Evolutionary conservation across 805 yeast species (phyloP).

Genomic region (Saccharomycopsis sp.): DNA sequence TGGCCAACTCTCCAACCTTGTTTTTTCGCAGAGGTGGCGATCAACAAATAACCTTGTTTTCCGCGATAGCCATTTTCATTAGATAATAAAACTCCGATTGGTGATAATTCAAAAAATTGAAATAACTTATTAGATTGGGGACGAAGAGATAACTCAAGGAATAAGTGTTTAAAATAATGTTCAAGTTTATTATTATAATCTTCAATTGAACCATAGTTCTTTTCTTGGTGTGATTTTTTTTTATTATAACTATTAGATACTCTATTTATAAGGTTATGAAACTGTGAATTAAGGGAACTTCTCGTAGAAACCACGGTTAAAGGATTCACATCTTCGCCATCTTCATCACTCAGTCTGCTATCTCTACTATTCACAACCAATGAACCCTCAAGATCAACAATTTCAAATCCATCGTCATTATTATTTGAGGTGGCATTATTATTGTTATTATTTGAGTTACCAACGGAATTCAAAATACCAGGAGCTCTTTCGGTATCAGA

Average conservation of each 20-base stretch:
- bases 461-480: too few relatives aligned
- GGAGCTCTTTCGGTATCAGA: background rate
- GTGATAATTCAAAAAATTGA: conserved; percentile 84
- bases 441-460: too few relatives aligned
- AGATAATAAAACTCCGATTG: conserved; percentile 71
- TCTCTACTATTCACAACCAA: too few relatives aligned
- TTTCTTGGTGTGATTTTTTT: background rate
- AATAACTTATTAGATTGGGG: conserved; percentile 79
- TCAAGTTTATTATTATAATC: conserved; percentile 38
- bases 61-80: conserved; percentile 77
- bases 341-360: background rate
- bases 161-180: conserved; percentile 53
- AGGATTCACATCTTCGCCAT: background rate
- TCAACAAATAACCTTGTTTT: conserved; percentile 77
- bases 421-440: background rate
- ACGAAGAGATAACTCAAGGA: conserved; percentile 48
- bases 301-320: conserved; percentile 1
- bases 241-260: conserved; percentile 6
- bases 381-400: background rate
- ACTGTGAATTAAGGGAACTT: conserved; percentile 6
- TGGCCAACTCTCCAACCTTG: conserved; percentile 98
- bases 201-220: too few relatives aligned
- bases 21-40: conserved; percentile 72
- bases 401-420: background rate
- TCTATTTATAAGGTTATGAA: conserved; percentile 11